Percentiles rank a stretch among this genome's conserved stretches.
Conservation (phyloP, 768 basidiomycete genomes). For the Lactarius indigo region DNA sequence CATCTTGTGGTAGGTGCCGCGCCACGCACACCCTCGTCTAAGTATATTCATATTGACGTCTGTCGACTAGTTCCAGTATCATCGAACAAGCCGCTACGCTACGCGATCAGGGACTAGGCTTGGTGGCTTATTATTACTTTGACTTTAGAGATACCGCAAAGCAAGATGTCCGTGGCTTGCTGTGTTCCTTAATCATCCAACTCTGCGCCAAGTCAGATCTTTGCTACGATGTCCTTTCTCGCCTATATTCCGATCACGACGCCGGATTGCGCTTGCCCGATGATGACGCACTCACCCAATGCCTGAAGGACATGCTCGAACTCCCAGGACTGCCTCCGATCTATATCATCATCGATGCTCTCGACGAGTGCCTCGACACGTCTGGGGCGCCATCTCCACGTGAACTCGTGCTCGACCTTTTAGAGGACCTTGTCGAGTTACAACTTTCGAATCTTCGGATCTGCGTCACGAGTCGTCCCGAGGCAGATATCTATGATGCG, state of each 20-base stretch:
- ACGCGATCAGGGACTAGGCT: background rate
- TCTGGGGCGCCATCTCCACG: background rate
- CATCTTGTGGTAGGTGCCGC: background rate
- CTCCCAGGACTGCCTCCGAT: background rate
- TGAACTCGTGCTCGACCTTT: background rate
- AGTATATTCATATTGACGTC: fast-evolving
- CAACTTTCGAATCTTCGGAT: background rate
- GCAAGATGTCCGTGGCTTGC: background rate
- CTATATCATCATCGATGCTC: constrained; percentile 4
- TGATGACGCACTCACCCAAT: background rate
- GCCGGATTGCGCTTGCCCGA: background rate
- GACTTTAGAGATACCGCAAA: constrained; percentile 1
- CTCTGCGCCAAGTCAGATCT: background rate
- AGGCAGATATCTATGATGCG: background rate
- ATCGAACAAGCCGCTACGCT: background rate
- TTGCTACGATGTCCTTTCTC: background rate
- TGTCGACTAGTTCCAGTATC: background rate
- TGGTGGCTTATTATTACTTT: constrained; percentile 3
- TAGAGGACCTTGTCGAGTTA: background rate
- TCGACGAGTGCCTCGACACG: constrained; percentile 6
- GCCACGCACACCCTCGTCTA: background rate
- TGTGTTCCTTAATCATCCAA: background rate
- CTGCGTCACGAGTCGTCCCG: constrained; percentile 5
- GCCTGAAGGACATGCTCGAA: background rate
- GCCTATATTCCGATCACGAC: background rate